Evolutionary conservation across 352 stramenopile genomes (phyloP).

Genomic region (Phytophthora palmivora): DNA sequence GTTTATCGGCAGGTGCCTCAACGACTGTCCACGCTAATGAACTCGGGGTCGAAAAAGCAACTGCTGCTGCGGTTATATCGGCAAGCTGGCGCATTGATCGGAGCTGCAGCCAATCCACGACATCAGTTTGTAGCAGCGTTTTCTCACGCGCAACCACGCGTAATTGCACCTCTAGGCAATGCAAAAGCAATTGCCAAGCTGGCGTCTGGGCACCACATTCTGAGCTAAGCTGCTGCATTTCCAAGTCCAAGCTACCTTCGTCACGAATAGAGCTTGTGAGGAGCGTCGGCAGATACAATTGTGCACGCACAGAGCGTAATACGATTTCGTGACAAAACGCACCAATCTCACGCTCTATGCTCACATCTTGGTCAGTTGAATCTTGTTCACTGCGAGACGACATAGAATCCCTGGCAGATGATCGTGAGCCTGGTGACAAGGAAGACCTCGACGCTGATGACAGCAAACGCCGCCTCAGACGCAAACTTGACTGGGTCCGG

Average conservation of each 20-base stretch:
- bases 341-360: constrained; percentile 49
- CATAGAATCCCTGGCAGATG: constrained; percentile 18
- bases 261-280: constrained; percentile 50
- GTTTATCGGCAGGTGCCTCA: constrained; percentile 44
- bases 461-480: constrained; percentile 37
- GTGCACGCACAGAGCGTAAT: constrained; percentile 50
- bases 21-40: constrained; percentile 53
- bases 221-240: constrained; percentile 59
- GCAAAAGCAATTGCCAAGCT: constrained; percentile 65
- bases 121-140: constrained; percentile 36
- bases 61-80: constrained; percentile 48
- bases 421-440: constrained; percentile 31
- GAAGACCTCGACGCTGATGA: constrained; percentile 44
- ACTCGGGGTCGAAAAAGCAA: constrained; percentile 49
- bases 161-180: constrained; percentile 67
- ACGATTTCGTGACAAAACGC: constrained; percentile 68
- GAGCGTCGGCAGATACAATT: constrained; percentile 60
- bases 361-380: constrained; percentile 34
- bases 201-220: constrained; percentile 49
- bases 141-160: constrained; percentile 56
- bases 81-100: constrained; percentile 69
- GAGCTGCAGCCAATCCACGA: constrained; percentile 53
- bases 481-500: constrained; percentile 47
- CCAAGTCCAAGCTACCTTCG: constrained; percentile 53
- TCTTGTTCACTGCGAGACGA: constrained; percentile 22